Percentiles rank a stretch among this genome's conserved stretches.
Conservation (phyloP, 2,329 filamentous ascomycete species). For the Colletotrichum plurivorum region DNA sequence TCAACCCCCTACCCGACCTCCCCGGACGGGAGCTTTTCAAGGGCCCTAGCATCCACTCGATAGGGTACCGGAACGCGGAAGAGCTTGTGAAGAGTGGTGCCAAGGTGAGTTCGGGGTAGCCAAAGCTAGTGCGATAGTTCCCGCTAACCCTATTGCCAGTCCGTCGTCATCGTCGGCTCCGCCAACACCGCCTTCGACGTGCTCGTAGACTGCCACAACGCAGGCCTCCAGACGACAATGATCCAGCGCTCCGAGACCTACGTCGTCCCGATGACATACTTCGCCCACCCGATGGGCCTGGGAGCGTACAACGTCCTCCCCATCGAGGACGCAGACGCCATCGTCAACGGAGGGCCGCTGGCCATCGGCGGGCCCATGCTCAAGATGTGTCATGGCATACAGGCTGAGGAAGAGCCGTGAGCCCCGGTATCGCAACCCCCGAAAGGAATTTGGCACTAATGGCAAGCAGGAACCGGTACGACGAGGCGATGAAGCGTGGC, state of each 20-base stretch:
- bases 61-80: slow-evolving; percentile 42
- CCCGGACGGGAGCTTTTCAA: slow-evolving; percentile 42
- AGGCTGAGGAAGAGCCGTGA: slow-evolving; percentile 36
- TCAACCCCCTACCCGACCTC: slow-evolving; percentile 44
- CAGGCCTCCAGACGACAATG: slow-evolving; percentile 52
- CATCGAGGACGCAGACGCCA: slow-evolving; percentile 43
- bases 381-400: slow-evolving; percentile 19
- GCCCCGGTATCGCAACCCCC: neutral
- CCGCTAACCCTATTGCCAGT: slow-evolving; percentile 28
- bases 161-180: slow-evolving; percentile 53
- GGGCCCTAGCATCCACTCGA: slow-evolving; percentile 47
- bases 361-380: slow-evolving; percentile 28
- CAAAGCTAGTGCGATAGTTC: neutral
- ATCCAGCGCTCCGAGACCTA: slow-evolving; percentile 52
- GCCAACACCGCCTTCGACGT: slow-evolving; percentile 60
- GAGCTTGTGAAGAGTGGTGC: slow-evolving; percentile 41
- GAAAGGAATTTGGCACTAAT: neutral
- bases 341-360: slow-evolving; percentile 24
- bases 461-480: slow-evolving; percentile 31
- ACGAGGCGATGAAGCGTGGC: slow-evolving; percentile 8
- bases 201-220: slow-evolving; percentile 49
- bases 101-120: slow-evolving; percentile 38
- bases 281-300: slow-evolving; percentile 44
- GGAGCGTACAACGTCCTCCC: slow-evolving; percentile 49
- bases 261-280: slow-evolving; percentile 50